phyloP scores from a whole-genome alignment of 768 basidiomycete species.

The Pholiota conissans region DNA sequence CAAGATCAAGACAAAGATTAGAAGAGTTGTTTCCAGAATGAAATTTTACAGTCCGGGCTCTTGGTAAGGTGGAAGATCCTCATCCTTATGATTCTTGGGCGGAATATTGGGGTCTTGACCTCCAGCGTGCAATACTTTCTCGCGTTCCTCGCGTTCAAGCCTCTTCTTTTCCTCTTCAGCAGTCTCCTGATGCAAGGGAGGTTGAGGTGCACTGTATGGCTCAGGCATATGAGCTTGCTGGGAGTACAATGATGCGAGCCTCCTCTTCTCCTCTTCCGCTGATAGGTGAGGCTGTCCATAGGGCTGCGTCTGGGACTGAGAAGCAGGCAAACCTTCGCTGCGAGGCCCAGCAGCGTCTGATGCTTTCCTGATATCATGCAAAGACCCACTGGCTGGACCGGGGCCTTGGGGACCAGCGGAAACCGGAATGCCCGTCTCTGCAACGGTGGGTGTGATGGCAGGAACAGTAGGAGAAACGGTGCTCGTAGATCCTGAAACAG shows the following conservation, averaged over 20 bases:
- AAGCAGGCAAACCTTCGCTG: slow-evolving; percentile 27
- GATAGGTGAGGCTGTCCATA: slow-evolving; percentile 25
- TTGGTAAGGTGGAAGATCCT: slow-evolving; percentile 53
- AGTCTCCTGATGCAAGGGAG: slow-evolving; percentile 34
- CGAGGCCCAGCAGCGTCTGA: slow-evolving; percentile 35
- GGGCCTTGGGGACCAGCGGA: slow-evolving; percentile 58
- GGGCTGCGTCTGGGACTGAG: slow-evolving; percentile 20
- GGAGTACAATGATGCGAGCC: slow-evolving; percentile 44
- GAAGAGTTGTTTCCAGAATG: too few species aligned
- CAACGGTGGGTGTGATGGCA: slow-evolving; percentile 49
- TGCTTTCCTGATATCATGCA: slow-evolving; percentile 48
- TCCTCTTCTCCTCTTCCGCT: slow-evolving; percentile 52
- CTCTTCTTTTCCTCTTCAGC: slow-evolving; percentile 65
- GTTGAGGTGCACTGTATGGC: slow-evolving; percentile 3
- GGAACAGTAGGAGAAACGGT: slow-evolving; percentile 16
- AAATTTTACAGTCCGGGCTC: slow-evolving; percentile 26
- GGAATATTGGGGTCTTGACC: slow-evolving; percentile 13
- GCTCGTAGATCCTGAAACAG: slow-evolving; percentile 30
- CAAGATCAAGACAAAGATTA: too few species aligned
- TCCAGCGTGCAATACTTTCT: slow-evolving; percentile 41
- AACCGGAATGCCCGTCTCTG: slow-evolving; percentile 78
- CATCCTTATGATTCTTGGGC: slow-evolving; percentile 32
- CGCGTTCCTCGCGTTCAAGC: slow-evolving; percentile 66
- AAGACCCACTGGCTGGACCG: slow-evolving; percentile 65
- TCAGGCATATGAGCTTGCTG: slow-evolving; percentile 14